Percentiles rank a stretch among this genome's conserved stretches.
Conservation (phyloP, 2,329 filamentous ascomycete species). For the Trematosphaeria pertusa region DNA sequence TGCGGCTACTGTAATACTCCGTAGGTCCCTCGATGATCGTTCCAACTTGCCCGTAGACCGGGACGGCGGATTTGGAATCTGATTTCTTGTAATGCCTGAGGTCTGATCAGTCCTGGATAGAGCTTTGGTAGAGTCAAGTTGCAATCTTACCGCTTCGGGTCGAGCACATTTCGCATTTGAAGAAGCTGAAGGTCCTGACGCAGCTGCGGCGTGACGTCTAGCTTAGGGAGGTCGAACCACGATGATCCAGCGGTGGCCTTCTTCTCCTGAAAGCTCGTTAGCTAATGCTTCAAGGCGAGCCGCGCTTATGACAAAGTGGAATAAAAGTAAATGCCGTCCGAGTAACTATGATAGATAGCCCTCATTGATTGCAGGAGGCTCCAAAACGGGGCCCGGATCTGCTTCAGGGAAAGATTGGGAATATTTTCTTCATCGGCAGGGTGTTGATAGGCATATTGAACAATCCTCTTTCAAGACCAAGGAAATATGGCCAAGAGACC, state of each 20-base stretch:
- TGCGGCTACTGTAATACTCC: slow-evolving; percentile 81
- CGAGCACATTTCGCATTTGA: slow-evolving; percentile 86
- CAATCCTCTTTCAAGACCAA: no score
- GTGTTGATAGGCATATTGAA: slow-evolving; percentile 30
- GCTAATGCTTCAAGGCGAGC: slow-evolving; percentile 18
- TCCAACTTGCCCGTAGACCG: slow-evolving; percentile 87
- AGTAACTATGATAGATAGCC: slow-evolving; percentile 76
- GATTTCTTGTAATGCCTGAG: slow-evolving; percentile 97
- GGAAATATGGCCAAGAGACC: no score
- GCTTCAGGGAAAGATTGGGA: slow-evolving; percentile 75
- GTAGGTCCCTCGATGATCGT: slow-evolving; percentile 88
- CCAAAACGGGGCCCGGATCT: slow-evolving; percentile 80
- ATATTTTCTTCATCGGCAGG: slow-evolving; percentile 75
- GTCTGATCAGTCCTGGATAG: no score
- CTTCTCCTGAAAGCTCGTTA: slow-evolving; percentile 55
- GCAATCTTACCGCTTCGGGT: slow-evolving; percentile 86
- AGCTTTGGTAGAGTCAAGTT: no score
- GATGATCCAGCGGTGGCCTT: slow-evolving; percentile 75
- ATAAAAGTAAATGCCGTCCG: no score
- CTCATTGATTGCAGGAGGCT: slow-evolving; percentile 74
- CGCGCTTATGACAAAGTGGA: neutral
- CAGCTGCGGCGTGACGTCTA: slow-evolving; percentile 80
- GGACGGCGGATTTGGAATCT: slow-evolving; percentile 70
- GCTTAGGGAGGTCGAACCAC: slow-evolving; percentile 90
- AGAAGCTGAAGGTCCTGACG: slow-evolving; percentile 90